Evolutionary conservation across 2,329 filamentous ascomycete species (phyloP).

Genomic region (Pseudonectria buxi): DNA sequence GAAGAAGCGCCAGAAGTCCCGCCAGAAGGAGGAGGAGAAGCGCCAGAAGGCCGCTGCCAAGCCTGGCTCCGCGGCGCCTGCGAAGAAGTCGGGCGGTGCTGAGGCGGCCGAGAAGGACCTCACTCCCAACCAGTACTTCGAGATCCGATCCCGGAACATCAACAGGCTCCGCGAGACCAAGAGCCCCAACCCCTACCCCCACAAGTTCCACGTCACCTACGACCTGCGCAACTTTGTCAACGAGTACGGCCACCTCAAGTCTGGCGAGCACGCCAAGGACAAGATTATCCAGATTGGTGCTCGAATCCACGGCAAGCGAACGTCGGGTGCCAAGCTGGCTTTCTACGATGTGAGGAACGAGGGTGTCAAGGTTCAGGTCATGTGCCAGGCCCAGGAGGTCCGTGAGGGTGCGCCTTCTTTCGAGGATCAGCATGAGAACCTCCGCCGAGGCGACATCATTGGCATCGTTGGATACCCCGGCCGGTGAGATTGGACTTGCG

Average conservation of each 20-base stretch:
- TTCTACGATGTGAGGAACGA: conserved; percentile 67
- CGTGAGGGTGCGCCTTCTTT: conserved; percentile 62
- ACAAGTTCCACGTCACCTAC: conserved; percentile 82
- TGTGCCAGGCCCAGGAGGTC: conserved; percentile 80
- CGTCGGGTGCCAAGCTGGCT: conserved; percentile 74
- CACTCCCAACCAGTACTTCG: conserved; percentile 71
- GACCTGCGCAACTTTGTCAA: conserved; percentile 73
- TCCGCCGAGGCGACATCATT: conserved; percentile 88
- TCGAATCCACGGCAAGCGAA: conserved; percentile 82
- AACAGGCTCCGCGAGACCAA: conserved; percentile 34
- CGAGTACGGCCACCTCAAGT: conserved; percentile 75
- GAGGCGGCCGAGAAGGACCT: conserved; percentile 56
- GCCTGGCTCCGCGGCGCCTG: conserved; percentile 58
- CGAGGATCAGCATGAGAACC: conserved; percentile 79
- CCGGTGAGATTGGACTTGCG: conserved; percentile 11
- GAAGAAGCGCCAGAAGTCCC: conserved; percentile 93
- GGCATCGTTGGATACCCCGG: conserved; percentile 41
- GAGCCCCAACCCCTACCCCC: conserved; percentile 60
- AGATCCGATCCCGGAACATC: conserved; percentile 82
- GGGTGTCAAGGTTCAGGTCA: conserved; percentile 72
- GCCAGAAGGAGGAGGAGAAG: conserved; percentile 83
- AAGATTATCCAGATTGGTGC: conserved; percentile 71
- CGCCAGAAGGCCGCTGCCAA: conserved; percentile 73
- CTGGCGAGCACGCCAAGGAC: conserved; percentile 74
- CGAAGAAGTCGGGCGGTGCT: conserved; percentile 39